Evolutionary conservation across 345 rosid genomes (phyloP), one percentile per base, ranked within the genome.

Genomic region (Pugionium cornutum): DNA sequence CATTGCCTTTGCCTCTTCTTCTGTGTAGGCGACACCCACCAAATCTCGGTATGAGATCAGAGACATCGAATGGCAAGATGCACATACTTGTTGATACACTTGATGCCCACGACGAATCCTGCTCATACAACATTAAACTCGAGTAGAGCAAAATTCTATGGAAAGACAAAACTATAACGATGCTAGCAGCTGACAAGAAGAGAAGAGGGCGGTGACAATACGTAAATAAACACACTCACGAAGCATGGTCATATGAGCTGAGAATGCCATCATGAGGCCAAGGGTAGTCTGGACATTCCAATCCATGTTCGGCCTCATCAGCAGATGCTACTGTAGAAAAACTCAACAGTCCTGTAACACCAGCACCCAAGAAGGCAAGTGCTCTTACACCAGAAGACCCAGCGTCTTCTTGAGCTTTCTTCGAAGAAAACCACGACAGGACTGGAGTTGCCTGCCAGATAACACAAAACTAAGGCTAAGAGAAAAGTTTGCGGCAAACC

Each of bases 91-190:
- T 53, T 79, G 84, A 79, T 94, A 91, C 62, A 91, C 99, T 80
- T 95, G 96, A 80, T 95, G 98, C 66, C 99, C 99, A 56, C 99
- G 95, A 37, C 99, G 98, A 64, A 95, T 87, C 90, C 99, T 94
- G 87, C 62, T 7, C 79, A 71, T 56, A 43, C 60, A 75, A 83
- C 66, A 65, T 52, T 6, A 37, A 49, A 41, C 67, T 36, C 51
- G 39, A 62, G 65, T 29, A 34, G 18, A 18, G 18, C 18, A 18
- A 18, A 18, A 18, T 18, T 18, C 18, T 18, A 18, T 18, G 0
- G 18, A 18, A 18, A 18, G 18, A 18, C 18, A 18, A 18, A 18
- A 18, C 18, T 18, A 18, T 18, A 18, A 18, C 18, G 18, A 18
- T 18, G 18, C 18, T 18, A 18, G 18, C 18, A 29, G 53, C 33